Conservation (phyloP, 805 yeast species). For the Metschnikowia sp. region DNA sequence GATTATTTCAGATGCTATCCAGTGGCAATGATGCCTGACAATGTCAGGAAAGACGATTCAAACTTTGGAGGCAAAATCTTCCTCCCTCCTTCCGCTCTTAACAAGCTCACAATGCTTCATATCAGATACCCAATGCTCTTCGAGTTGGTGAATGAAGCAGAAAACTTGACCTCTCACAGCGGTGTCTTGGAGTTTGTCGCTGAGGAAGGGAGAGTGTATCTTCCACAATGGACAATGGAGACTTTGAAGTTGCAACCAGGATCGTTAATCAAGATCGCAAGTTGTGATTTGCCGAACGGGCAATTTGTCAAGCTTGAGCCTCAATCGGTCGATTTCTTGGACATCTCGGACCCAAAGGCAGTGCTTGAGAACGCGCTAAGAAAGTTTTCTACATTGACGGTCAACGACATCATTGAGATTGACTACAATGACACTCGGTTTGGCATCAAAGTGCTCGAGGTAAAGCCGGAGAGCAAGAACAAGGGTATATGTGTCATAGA, state of each 20-base stretch:
- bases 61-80: constrained; percentile 96
- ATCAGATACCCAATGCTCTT: constrained; percentile 96
- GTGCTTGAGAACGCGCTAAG: constrained; percentile 90
- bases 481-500: constrained; percentile 90
- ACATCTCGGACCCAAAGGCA: constrained; percentile 93
- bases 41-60: constrained; percentile 66
- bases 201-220: constrained; percentile 91
- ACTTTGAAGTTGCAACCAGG: constrained; percentile 76
- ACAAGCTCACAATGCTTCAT: constrained; percentile 83
- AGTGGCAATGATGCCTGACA: constrained; percentile 81
- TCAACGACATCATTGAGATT: constrained; percentile 80
- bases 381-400: constrained; percentile 83
- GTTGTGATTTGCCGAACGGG: constrained; percentile 82
- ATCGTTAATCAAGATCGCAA: constrained; percentile 68
- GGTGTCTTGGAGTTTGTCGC: constrained; percentile 97
- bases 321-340: constrained; percentile 88
- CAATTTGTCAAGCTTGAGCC: constrained; percentile 91
- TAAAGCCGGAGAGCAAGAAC: constrained; percentile 65
- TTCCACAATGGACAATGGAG: constrained; percentile 96
- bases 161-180: constrained; percentile 64
- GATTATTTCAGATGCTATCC: constrained; percentile 94
- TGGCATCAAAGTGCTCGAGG: constrained; percentile 81
- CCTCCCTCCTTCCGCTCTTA: constrained; percentile 88
- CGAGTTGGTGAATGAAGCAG: constrained; percentile 66
- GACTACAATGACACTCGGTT: constrained; percentile 76